Evolutionary conservation across 129 eudicot genomes (phyloP).

Genomic region (Helianthus annuus): HanXRQr2.0-SUNRISE NC_035446.2:35140047-35140546

Average conservation of each 20-base stretch:
- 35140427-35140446: constrained; percentile 12
- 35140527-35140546: not conserved
- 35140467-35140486: not conserved
- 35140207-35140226: not conserved
- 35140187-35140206: not conserved
- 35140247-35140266: constrained; percentile 1
- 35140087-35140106: not conserved
- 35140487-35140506: too few species aligned
- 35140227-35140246: constrained; percentile 4
- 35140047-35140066: not conserved
- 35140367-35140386: not conserved
- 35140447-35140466: constrained; percentile 28
- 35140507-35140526: too few species aligned
- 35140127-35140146: not conserved
- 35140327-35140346: constrained; percentile 5
- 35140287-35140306: constrained; percentile 3
- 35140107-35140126: too few species aligned
- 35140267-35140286: constrained; percentile 3
- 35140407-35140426: not conserved
- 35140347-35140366: not conserved
- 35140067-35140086: not conserved
- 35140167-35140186: not conserved
- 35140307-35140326: constrained; percentile 14
- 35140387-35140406: not conserved
- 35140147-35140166: not conserved